Percentiles rank a stretch among this genome's conserved stretches.
Evolutionary conservation across 2,329 filamentous ascomycete species (phyloP).

Genomic region (Microdochium paspali): DNA sequence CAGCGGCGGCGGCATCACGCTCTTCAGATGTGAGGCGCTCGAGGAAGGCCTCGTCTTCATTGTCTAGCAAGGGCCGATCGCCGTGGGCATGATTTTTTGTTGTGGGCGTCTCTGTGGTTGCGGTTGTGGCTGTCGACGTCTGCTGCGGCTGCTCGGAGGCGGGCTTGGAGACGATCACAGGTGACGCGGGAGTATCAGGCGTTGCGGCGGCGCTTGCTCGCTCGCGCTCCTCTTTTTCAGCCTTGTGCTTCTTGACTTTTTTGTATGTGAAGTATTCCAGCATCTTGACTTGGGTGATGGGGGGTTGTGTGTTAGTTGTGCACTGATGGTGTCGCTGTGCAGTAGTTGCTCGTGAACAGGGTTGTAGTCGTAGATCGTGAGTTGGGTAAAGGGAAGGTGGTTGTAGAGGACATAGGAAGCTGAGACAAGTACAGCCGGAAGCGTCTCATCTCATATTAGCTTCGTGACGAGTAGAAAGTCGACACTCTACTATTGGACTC

Average conservation of each 20-base stretch:
- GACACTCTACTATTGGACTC: too few species aligned
- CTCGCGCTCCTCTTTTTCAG: constrained; percentile 31
- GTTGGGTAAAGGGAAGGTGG: too few species aligned
- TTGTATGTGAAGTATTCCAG: constrained; percentile 54
- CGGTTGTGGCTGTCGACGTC: too few species aligned
- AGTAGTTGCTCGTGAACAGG: too few species aligned
- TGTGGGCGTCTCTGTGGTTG: too few species aligned
- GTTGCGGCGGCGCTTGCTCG: constrained; percentile 12
- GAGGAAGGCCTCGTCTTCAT: constrained; percentile 50
- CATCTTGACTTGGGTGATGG: constrained; percentile 29
- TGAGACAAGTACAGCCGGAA: too few species aligned
- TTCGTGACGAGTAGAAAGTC: too few species aligned
- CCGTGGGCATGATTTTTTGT: too few species aligned
- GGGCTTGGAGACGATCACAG: constrained; percentile 17
- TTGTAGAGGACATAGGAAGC: neutral
- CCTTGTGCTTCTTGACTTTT: constrained; percentile 51
- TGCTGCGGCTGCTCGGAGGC: constrained; percentile 3
- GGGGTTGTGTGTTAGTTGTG: neutral
- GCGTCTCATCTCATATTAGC: too few species aligned
- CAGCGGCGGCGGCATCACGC: constrained; percentile 11
- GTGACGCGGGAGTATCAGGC: constrained; percentile 8
- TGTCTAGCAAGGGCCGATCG: constrained; percentile 39
- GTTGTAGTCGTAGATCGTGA: too few species aligned
- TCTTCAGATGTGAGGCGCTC: constrained; percentile 36
- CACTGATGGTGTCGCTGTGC: neutral